Evolutionary conservation across 352 stramenopile species (phyloP), one percentile per base, ranked within the genome.

Genomic region (Pythium pyrilobum): DNA sequence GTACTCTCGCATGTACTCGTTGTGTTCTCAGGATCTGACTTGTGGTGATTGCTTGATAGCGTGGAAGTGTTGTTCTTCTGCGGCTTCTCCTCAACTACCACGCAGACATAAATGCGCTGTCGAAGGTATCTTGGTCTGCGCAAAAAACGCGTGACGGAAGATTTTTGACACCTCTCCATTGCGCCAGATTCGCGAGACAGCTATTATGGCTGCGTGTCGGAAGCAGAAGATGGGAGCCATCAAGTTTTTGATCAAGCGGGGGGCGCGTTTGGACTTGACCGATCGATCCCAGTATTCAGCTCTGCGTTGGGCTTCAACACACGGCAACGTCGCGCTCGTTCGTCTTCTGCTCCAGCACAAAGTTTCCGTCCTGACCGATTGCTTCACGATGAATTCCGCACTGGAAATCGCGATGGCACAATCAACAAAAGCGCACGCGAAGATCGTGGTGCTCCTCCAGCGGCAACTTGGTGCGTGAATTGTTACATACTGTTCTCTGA

Each of bases 1-100:
- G 47, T 29, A 21, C 12, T 23, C 21, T 53, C 29, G 44, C 16
- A 21, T 24, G 18, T 20, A 47, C 13, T 37, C 13, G 13, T n/a
- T 12, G n/a, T 11, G 31, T n/a, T 24, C n/a, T 29, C 12, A 47
- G 13, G 28, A 32, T 40, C 31, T 13, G 31, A 36, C 13, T 36
- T 13, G 31, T 36, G 9, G 31, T 36, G 15, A 36, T 15, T 15
- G 9, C 8, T 15, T 15, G 31, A 8, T 8, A 85, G 72, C 57
- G 69, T 33, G 74, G 74, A 7, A 81, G 69, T 27, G 36, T 74
- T 31, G 18, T 81, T 34, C 62, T 87, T 10, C 25, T 87, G 21
- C 65, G 64, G 7, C 42, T 87, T 34, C 52, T 87, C 21, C 57
- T 87, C 5, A 62, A 72, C 29, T 85, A 85, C 50, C 74, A 77